These are phyloP conservation scores for Neopestalotiopsis sp. DNA, from an alignment of 2,329 filamentous ascomycete genomes.

Conservation along the genomic window DNA sequence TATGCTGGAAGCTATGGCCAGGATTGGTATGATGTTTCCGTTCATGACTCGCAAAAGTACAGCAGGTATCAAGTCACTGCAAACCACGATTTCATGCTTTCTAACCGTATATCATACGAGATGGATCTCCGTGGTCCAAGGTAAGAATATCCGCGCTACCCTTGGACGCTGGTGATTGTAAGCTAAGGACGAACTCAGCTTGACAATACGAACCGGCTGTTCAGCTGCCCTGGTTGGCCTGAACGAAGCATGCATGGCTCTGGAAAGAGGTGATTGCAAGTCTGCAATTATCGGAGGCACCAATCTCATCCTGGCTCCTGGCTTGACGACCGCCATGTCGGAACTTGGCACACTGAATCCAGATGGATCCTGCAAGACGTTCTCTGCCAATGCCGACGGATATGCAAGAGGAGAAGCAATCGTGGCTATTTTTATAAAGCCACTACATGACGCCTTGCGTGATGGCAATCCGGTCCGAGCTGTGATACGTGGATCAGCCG, in stretches of 20 bases:
- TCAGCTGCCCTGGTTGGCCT: not conserved
- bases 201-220: conserved; percentile 11
- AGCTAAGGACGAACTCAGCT: not conserved
- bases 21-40: conserved; percentile 36
- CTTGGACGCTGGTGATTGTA: too few relatives aligned
- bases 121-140: conserved; percentile 9
- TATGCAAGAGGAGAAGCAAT: conserved; percentile 57
- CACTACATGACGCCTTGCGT: conserved; percentile 45
- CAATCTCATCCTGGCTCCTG: conserved; percentile 9
- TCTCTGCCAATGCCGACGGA: conserved; percentile 39
- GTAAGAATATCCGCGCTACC: not conserved
- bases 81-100: conserved; percentile 32
- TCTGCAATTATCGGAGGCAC: conserved; percentile 7
- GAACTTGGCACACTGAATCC: not conserved
- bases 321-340: not conserved
- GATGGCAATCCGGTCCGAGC: conserved; percentile 46
- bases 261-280: not conserved
- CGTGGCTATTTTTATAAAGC: conserved; percentile 47
- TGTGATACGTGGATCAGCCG: conserved; percentile 43
- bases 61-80: conserved; percentile 30
- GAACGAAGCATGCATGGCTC: not conserved
- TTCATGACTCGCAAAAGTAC: conserved; percentile 28
- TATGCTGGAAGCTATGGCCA: conserved; percentile 42
- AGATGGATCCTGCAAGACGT: conserved; percentile 12
- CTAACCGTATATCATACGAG: conserved; percentile 30